phyloP scores from a whole-genome alignment of 2,329 filamentous ascomycete genomes.

The Fusarium sp. region DNA sequence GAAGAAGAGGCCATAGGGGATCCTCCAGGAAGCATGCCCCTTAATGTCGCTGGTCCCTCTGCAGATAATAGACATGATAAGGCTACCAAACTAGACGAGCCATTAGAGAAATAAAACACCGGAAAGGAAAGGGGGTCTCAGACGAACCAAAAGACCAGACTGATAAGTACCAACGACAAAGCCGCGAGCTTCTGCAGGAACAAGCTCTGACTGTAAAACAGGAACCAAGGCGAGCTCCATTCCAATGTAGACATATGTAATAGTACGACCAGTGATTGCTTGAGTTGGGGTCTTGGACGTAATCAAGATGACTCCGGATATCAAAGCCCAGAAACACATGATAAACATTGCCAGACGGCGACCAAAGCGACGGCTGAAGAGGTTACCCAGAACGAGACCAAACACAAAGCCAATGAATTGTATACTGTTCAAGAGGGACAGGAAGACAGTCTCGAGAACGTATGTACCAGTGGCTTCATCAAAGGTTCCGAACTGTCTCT shows the following conservation, averaged over 20 bases:
- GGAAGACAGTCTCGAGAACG: constrained; percentile 43
- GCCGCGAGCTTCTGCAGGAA: constrained; percentile 40
- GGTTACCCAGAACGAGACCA: constrained; percentile 38
- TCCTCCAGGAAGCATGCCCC: constrained; percentile 45
- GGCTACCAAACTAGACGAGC: constrained; percentile 16
- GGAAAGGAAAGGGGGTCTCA: background rate
- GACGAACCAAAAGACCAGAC: background rate
- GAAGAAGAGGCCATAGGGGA: constrained; percentile 49
- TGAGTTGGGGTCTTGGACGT: constrained; percentile 44
- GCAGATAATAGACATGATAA: constrained; percentile 41
- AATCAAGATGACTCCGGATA: constrained; percentile 45
- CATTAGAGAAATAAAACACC: background rate
- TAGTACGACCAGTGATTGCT: constrained; percentile 47
- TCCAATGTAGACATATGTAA: constrained; percentile 46
- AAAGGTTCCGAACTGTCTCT: constrained; percentile 44
- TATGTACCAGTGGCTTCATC: constrained; percentile 34
- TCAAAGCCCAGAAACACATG: constrained; percentile 48
- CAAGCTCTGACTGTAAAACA: constrained; percentile 47
- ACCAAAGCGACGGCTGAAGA: constrained; percentile 41
- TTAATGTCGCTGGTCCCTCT: constrained; percentile 42
- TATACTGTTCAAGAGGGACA: constrained; percentile 50
- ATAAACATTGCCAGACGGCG: constrained; percentile 46
- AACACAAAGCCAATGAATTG: constrained; percentile 46
- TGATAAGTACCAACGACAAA: constrained; percentile 49
- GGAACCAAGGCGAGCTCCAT: constrained; percentile 45